Conservation (phyloP, 805 yeast genomes). For the Pichia cabralensis region DNA sequence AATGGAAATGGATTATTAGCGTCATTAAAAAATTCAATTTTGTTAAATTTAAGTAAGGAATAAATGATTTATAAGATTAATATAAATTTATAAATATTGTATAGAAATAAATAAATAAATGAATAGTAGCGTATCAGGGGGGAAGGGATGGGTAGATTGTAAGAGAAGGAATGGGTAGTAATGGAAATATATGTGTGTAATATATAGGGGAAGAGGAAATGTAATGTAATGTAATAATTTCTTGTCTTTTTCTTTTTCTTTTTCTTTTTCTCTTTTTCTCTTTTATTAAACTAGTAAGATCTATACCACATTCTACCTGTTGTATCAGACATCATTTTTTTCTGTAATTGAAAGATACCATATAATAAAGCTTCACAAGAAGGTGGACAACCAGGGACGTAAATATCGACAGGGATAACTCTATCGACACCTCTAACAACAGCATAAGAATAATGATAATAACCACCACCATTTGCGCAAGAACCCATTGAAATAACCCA, state of each 20-base stretch:
- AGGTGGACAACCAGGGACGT: constrained; percentile 92
- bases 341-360: constrained; percentile 81
- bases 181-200: too few species aligned
- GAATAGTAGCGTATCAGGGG: too few species aligned
- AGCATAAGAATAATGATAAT: constrained; percentile 80
- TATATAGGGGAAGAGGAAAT: too few species aligned
- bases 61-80: neutral
- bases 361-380: constrained; percentile 86
- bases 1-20: constrained; percentile 55
- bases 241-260: too few species aligned
- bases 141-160: too few species aligned
- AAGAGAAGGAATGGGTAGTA: too few species aligned
- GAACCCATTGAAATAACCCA: constrained; percentile 95
- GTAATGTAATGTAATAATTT: too few species aligned
- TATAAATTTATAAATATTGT: neutral
- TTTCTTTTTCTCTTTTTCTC: too few species aligned
- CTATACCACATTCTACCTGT: constrained; percentile 84
- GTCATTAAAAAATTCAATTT: constrained; percentile 52
- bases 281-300: constrained; percentile 22
- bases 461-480: constrained; percentile 91
- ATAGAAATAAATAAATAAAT: constrained; percentile 4
- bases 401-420: constrained; percentile 79
- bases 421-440: constrained; percentile 89
- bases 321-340: constrained; percentile 78
- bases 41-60: constrained; percentile 17